Evolutionary conservation across 2,329 filamentous ascomycete genomes (phyloP).

Genomic region (Zarea fungicola): DNA sequence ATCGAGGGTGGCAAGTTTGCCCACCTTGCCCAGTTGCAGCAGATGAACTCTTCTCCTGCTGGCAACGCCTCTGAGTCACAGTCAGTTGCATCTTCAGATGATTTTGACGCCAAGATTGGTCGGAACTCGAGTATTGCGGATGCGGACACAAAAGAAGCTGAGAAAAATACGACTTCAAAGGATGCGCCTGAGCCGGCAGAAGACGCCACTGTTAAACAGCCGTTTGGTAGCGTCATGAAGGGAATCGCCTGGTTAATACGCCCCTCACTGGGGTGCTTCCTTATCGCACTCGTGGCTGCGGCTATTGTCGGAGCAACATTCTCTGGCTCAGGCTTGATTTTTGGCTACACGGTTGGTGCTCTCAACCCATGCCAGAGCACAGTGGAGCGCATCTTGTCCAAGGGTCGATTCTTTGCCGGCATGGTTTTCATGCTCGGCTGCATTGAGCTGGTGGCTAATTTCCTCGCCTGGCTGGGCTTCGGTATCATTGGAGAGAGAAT

Average conservation of each 20-base stretch:
- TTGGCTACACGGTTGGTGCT: constrained; percentile 54
- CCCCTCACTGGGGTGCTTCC: constrained; percentile 33
- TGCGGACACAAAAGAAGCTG: no score
- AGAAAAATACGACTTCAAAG: neutral
- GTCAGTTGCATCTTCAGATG: neutral
- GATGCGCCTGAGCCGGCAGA: neutral
- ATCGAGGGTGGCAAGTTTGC: constrained; percentile 23
- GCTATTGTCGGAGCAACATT: constrained; percentile 52
- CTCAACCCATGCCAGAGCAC: constrained; percentile 48
- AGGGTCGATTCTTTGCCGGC: constrained; percentile 49
- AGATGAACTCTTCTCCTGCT: neutral
- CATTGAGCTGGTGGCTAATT: constrained; percentile 54
- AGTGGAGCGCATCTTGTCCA: constrained; percentile 39
- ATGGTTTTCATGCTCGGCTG: constrained; percentile 57
- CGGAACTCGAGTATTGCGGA: neutral
- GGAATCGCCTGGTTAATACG: constrained; percentile 19
- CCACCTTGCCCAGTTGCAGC: neutral
- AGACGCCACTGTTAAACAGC: constrained; percentile 12
- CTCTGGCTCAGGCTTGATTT: constrained; percentile 52
- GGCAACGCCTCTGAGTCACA: neutral
- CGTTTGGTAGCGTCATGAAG: constrained; percentile 17
- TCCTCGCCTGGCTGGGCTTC: constrained; percentile 51
- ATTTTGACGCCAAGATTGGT: neutral
- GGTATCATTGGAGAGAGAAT: constrained; percentile 53
- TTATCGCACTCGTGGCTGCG: constrained; percentile 45